Base-by-base conservation (phyloP, 2,329 filamentous ascomycete species). In the Xylaria sp. region DNA sequence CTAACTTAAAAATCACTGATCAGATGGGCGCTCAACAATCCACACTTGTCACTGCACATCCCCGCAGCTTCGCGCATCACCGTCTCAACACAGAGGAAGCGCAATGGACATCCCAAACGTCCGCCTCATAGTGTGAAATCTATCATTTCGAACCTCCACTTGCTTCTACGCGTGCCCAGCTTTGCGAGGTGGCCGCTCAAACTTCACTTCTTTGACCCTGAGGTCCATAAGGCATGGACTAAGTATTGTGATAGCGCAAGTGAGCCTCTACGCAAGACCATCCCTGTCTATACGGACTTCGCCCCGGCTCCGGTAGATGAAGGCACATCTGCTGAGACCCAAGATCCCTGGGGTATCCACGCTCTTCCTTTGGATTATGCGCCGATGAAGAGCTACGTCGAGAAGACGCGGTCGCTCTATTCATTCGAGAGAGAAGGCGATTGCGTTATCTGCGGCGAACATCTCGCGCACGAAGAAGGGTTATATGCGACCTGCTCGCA, bases 1-100 rank as follows among this genome's bases (percentile, higher is more conserved):
- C 51, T 61, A 28, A 46, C 73, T 77, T 58, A 23, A 46, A 77
- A 50, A 77, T 65, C 13, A 12, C 63, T n/a, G 10, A 37, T 28
- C 71, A 95, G 93, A 85, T 98, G 95, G 95, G 94, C 95, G 48
- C 91, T 97, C 85, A 93, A 93, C 73, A 94, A 98, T 78, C 89
- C 94, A 1, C 92, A 96, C 77, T 80, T 91, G 41, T 94, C 94
- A 5, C 84, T 91, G 41, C 94, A 97, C 78, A 94, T 97, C 66
- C 87, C 91, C 13, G 81, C 86, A 13, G 84, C 87, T 39, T 85
- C 89, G 50, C 85, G 90, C n/a, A 83, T 92, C 44, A 83, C 86
- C 1, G 77, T 85, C 57, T 80, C 87, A 75, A 87, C 82, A 0
- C 79, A 81, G 63, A 82, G 77, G 60, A 90, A 88, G 78, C 81